Evolutionary conservation across 2,329 filamentous ascomycete genomes (phyloP).

Genomic region (Penicillium palitans): DNA sequence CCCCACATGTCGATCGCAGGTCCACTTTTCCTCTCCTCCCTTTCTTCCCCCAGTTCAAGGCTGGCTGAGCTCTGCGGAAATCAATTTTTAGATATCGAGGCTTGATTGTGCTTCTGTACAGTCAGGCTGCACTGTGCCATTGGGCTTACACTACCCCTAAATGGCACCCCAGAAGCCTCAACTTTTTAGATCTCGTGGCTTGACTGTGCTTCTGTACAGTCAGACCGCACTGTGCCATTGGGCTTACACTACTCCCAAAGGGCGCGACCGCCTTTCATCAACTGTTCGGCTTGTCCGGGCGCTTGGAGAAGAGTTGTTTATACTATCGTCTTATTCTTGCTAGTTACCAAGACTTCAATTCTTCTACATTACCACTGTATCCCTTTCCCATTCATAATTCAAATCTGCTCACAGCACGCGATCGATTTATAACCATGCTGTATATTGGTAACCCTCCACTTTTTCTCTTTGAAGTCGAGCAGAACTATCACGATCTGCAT

Average conservation of each 20-base stretch:
- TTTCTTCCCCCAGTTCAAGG: too few relatives aligned
- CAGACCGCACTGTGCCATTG: not conserved
- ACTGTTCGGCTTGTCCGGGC: not conserved
- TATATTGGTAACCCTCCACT: too few relatives aligned
- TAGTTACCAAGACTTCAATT: too few relatives aligned
- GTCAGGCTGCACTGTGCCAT: not conserved
- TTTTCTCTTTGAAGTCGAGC: too few relatives aligned
- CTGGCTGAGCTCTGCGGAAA: too few relatives aligned
- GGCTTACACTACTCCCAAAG: not conserved
- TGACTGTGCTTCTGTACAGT: not conserved
- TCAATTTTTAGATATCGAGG: not conserved
- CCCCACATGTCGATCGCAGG: not conserved
- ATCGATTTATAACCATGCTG: too few relatives aligned
- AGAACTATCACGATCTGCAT: too few relatives aligned
- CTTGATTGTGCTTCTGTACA: not conserved
- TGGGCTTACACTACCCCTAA: not conserved
- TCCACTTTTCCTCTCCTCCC: not conserved
- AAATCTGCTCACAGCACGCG: too few relatives aligned
- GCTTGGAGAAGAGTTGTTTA: not conserved
- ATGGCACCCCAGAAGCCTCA: not conserved
- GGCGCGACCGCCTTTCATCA: not conserved
- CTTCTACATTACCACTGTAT: too few relatives aligned
- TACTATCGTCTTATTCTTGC: not conserved
- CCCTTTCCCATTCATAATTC: too few relatives aligned
- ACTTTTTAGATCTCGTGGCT: not conserved